Conservation (phyloP, 2,329 filamentous ascomycete genomes). For the Endoconidiophora polonica region DNA sequence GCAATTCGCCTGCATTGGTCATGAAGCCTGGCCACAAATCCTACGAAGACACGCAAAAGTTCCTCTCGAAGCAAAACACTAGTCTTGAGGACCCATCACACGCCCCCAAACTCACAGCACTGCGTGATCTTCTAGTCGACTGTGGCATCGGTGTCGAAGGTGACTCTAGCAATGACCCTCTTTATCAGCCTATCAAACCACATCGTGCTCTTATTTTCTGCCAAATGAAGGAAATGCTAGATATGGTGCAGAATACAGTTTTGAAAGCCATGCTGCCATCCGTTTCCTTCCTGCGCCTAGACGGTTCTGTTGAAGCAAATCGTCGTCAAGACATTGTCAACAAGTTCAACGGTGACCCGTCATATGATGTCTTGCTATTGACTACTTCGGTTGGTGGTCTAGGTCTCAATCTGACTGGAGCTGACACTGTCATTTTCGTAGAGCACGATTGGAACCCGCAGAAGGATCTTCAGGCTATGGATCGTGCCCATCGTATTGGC, state of each 20-base stretch:
- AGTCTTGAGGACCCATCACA: conserved; percentile 72
- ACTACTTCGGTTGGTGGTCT: conserved; percentile 92
- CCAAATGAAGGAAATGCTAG: conserved; percentile 99
- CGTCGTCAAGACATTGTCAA: conserved; percentile 97
- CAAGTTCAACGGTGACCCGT: conserved; percentile 94
- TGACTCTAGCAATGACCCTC: conserved; percentile 38
- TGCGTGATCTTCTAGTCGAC: conserved; percentile 89
- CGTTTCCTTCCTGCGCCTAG: conserved; percentile 84
- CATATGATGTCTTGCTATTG: conserved; percentile 81
- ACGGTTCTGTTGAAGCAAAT: conserved; percentile 81
- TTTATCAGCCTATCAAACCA: conserved; percentile 75
- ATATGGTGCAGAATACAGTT: conserved; percentile 94
- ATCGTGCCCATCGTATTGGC: conserved; percentile 91
- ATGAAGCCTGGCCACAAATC: conserved; percentile 87
- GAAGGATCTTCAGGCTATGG: conserved; percentile 97
- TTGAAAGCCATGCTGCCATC: conserved; percentile 79
- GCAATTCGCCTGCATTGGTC: conserved; percentile 90
- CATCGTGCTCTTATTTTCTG: conserved; percentile 95
- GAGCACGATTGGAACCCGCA: conserved; percentile 99
- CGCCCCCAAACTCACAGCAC: conserved; percentile 79
- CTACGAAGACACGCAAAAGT: conserved; percentile 72
- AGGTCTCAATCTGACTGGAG: conserved; percentile 86
- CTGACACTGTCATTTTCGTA: conserved; percentile 97
- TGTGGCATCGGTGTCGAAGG: conserved; percentile 78
- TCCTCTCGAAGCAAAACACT: conserved; percentile 63